Percentiles rank a stretch among this genome's conserved stretches.
These are phyloP conservation scores for Sphaerulina vaccinii DNA, from an alignment of 2,329 filamentous ascomycete genomes.

Conservation along the genomic window DNA sequence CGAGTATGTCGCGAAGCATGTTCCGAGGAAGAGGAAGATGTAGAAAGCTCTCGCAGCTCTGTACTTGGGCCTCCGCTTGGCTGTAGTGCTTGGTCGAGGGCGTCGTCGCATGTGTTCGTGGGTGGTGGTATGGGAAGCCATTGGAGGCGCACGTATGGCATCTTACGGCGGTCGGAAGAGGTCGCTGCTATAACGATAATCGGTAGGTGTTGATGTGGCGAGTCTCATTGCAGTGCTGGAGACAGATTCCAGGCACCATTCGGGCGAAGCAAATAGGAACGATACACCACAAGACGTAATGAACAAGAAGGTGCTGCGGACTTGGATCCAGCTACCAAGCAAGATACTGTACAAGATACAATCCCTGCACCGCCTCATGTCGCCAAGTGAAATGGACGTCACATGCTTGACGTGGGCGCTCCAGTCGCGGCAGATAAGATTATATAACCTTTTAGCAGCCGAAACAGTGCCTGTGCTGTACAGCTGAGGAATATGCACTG, in stretches of 20 bases:
- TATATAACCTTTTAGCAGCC: too few species aligned
- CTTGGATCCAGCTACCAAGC: too few species aligned
- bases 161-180: neutral
- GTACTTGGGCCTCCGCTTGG: slow-evolving; percentile 27
- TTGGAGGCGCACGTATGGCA: slow-evolving; percentile 5
- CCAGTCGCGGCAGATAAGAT: too few species aligned
- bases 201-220: neutral
- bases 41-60: slow-evolving; percentile 50
- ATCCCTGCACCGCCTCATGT: too few species aligned
- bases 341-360: too few species aligned
- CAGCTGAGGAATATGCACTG: too few species aligned
- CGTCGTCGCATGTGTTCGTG: slow-evolving; percentile 9
- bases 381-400: too few species aligned
- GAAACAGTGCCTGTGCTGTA: too few species aligned
- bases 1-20: slow-evolving; percentile 28
- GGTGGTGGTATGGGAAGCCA: slow-evolving; percentile 8
- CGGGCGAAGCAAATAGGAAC: neutral
- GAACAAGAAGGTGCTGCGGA: neutral
- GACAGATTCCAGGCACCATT: slow-evolving; percentile 1
- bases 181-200: neutral
- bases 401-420: too few species aligned
- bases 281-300: neutral
- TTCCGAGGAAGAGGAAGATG: slow-evolving; percentile 42
- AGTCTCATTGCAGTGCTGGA: slow-evolving; percentile 3
- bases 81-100: slow-evolving; percentile 1